Evolutionary conservation across 129 eudicot species (phyloP).

Genomic region (Centrapalus pauciflorus): DNA sequence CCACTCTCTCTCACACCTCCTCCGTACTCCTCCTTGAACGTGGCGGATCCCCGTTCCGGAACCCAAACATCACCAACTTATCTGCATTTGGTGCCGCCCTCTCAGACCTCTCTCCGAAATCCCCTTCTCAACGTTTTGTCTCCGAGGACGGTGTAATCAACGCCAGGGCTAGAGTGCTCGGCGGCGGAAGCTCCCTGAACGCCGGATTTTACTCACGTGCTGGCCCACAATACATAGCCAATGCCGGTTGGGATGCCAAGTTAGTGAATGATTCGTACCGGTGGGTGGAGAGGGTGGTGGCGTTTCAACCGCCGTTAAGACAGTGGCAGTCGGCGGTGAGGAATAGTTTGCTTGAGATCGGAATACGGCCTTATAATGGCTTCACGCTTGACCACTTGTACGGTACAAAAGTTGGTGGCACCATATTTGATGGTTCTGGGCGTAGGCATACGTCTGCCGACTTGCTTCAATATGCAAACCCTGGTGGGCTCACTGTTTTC

Average conservation of each 20-base stretch:
- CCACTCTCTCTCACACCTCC: slow-evolving; percentile 74
- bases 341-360: slow-evolving; percentile 67
- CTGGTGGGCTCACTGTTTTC: slow-evolving; percentile 44
- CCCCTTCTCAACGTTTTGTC: slow-evolving; percentile 82
- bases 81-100: slow-evolving; percentile 59
- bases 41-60: slow-evolving; percentile 83
- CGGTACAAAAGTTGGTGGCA: slow-evolving; percentile 86
- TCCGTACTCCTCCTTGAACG: slow-evolving; percentile 95
- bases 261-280: slow-evolving; percentile 64
- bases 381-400: slow-evolving; percentile 70
- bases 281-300: slow-evolving; percentile 80
- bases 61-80: slow-evolving; percentile 62
- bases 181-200: slow-evolving; percentile 83
- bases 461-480: slow-evolving; percentile 62
- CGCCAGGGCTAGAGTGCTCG: slow-evolving; percentile 73
- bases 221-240: slow-evolving; percentile 27
- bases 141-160: slow-evolving; percentile 89
- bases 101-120: slow-evolving; percentile 54
- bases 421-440: slow-evolving; percentile 64
- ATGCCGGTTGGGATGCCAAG: slow-evolving; percentile 64
- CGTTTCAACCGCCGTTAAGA: slow-evolving; percentile 56
- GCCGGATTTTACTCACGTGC: slow-evolving; percentile 92
- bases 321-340: slow-evolving; percentile 85
- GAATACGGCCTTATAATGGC: slow-evolving; percentile 69
- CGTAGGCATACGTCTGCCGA: slow-evolving; percentile 76